Evolutionary conservation across 345 rosid species (phyloP).

Genomic region (Conringia planisiliqua): DNA sequence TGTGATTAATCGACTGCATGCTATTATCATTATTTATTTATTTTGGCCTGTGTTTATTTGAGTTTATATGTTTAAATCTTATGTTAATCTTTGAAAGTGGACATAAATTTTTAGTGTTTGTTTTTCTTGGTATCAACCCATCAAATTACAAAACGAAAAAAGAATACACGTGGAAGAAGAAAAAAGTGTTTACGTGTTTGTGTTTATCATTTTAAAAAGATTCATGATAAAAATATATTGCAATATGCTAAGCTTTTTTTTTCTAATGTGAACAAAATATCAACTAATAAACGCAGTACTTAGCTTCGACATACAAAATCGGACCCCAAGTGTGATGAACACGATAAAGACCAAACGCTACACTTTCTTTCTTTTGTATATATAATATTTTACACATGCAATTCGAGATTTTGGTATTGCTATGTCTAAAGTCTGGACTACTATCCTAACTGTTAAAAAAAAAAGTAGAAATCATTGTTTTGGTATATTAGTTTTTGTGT

Average conservation of each 20-base stretch:
- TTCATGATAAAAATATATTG: not conserved
- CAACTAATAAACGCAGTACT: not conserved
- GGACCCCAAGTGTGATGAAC: not conserved
- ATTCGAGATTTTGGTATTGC: not conserved
- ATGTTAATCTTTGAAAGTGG: not conserved
- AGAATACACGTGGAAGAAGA: not conserved
- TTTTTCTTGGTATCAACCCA: not conserved
- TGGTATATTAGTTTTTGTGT: not conserved
- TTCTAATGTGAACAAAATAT: not conserved
- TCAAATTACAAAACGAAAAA: not conserved
- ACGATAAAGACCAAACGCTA: not conserved
- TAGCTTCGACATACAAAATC: not conserved
- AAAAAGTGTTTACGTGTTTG: not conserved
- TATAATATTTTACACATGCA: not conserved
- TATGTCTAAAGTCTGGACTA: not conserved
- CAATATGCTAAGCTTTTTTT: not conserved
- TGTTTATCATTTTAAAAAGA: not conserved
- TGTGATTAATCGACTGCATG: not conserved
- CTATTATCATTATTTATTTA: not conserved
- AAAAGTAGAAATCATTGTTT: not conserved
- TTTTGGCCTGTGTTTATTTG: not conserved
- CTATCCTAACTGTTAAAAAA: not conserved
- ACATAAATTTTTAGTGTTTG: not conserved
- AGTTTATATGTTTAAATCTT: not conserved
- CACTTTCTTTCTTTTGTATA: not conserved